A percentile compares a stretch with the other conserved stretches of the same genome.
phyloP scores from a whole-genome alignment of 2,329 filamentous ascomycete genomes.

The Zarea fungicola region DNA sequence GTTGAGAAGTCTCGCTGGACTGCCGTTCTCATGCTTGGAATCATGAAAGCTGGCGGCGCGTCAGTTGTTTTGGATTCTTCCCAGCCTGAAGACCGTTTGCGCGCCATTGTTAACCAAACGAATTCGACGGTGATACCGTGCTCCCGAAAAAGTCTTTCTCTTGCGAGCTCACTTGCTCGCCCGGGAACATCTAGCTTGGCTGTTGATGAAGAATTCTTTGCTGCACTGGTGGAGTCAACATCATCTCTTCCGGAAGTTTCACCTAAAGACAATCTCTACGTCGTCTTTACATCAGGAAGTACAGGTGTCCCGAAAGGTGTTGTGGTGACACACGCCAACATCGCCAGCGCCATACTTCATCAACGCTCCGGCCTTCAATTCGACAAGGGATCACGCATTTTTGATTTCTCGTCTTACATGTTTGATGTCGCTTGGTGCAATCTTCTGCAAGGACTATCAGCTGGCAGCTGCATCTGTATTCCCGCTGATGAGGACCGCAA shows the following conservation, averaged over 20 bases:
- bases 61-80: conserved; percentile 19
- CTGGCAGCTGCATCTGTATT: conserved; percentile 11
- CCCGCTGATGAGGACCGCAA: conserved; percentile 8
- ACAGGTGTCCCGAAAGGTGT: conserved; percentile 44
- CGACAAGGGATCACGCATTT: conserved; percentile 10
- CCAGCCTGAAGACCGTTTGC: conserved; percentile 5
- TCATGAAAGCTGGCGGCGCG: conserved; percentile 12
- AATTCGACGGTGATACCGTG: conserved; percentile 3
- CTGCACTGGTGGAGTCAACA: neutral
- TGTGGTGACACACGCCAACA: conserved; percentile 8
- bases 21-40: conserved; percentile 9
- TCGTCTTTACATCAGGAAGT: conserved; percentile 49
- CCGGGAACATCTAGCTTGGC: neutral
- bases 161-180: neutral
- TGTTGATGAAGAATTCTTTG: too few relatives aligned
- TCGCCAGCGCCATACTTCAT: conserved; percentile 21
- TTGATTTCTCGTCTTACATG: conserved; percentile 18
- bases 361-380: neutral
- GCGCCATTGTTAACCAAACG: neutral
- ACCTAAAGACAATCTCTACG: conserved; percentile 19
- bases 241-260: neutral
- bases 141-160: too few relatives aligned
- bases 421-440: conserved; percentile 16
- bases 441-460: neutral
- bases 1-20: conserved; percentile 15